phyloP scores from a whole-genome alignment of 768 basidiomycete genomes.

The Rossbeevera mucosa region DNA sequence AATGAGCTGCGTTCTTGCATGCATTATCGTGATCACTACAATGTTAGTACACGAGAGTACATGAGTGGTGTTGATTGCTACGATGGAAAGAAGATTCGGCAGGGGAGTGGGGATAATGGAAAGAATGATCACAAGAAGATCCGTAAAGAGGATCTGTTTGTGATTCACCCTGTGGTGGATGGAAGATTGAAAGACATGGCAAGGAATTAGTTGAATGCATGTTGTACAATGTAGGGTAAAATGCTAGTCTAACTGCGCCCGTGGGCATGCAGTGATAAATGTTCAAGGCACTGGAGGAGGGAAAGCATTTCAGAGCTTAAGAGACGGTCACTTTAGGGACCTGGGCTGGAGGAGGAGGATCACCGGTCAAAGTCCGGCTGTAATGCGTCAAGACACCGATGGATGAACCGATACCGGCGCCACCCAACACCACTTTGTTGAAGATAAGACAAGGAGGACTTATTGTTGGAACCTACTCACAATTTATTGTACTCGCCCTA shows the following conservation, averaged over 20 bases:
- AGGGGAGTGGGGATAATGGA: constrained; percentile 26
- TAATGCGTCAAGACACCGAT: constrained; percentile 58
- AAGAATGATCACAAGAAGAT: constrained; percentile 12
- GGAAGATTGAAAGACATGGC: constrained; percentile 58
- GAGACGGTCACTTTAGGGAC: constrained; percentile 30
- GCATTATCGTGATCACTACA: constrained; percentile 58
- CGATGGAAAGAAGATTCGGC: constrained; percentile 50
- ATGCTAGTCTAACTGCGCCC: background rate
- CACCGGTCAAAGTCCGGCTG: constrained; percentile 48
- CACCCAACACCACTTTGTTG: constrained; percentile 60
- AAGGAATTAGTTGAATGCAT: constrained; percentile 18
- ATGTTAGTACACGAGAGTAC: constrained; percentile 61
- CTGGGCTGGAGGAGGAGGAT: constrained; percentile 41
- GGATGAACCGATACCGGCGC: constrained; percentile 62
- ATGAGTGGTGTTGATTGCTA: constrained; percentile 76
- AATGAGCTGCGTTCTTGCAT: constrained; percentile 44
- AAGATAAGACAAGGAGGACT: background rate
- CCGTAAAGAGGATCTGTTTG: constrained; percentile 46
- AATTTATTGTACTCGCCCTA: constrained; percentile 53
- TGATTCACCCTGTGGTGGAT: constrained; percentile 62
- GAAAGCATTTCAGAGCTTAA: constrained; percentile 1
- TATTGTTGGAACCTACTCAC: constrained; percentile 36
- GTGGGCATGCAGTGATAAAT: background rate
- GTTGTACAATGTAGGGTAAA: constrained; percentile 12
- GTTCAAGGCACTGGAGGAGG: background rate